Conservation (phyloP, 2,329 filamentous ascomycete genomes). For the Sporothrix euskadiensis region DNA sequence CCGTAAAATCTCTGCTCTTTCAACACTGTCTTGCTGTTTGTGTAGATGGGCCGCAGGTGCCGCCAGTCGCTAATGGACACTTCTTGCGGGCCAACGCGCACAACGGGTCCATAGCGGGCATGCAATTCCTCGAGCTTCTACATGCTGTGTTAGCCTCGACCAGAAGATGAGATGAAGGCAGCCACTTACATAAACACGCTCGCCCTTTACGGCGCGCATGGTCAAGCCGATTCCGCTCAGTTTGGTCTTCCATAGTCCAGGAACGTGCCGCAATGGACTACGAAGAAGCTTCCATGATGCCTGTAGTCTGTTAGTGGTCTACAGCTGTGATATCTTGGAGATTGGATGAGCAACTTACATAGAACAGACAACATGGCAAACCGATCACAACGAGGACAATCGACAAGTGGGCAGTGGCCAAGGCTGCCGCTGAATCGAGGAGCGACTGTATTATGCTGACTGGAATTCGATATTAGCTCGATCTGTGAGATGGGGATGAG, state of each 20-base stretch:
- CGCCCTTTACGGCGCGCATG: background rate
- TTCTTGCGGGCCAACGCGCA: background rate
- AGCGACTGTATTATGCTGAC: too few species aligned
- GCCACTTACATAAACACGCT: background rate
- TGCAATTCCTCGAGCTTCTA: background rate
- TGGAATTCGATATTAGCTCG: too few species aligned
- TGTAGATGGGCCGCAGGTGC: background rate
- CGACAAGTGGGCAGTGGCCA: too few species aligned
- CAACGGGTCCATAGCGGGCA: background rate
- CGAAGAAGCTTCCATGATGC: background rate
- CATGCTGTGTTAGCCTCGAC: background rate
- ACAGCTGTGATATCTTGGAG: too few species aligned
- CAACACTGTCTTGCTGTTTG: background rate
- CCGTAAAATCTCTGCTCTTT: background rate
- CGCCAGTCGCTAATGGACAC: background rate
- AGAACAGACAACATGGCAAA: too few species aligned
- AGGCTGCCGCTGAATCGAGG: too few species aligned
- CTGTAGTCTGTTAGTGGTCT: background rate
- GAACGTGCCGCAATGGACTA: background rate
- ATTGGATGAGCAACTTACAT: too few species aligned
- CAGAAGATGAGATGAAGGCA: background rate
- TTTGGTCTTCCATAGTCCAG: background rate
- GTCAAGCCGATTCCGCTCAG: background rate
- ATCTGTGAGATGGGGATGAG: too few species aligned
- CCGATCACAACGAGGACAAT: too few species aligned